These are phyloP conservation scores for Penicillium palitans DNA, from an alignment of 2,329 filamentous ascomycete genomes.

Conservation along the genomic window DNA sequence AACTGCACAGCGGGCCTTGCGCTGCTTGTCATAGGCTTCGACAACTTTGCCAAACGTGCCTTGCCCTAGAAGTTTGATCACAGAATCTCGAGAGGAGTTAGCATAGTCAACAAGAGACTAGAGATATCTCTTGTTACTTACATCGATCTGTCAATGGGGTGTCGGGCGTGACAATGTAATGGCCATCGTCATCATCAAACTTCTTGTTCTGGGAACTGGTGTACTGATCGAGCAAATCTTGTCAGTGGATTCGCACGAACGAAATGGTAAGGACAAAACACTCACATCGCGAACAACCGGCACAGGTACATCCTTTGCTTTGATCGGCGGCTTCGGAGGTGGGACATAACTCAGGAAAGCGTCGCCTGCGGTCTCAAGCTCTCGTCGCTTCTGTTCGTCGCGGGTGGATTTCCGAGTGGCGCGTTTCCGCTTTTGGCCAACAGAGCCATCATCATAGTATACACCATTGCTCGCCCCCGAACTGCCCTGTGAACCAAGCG, in stretches of 20 bases:
- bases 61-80: constrained; percentile 86
- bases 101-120: neutral
- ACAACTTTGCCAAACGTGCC: constrained; percentile 99
- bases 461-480: constrained; percentile 52
- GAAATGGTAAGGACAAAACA: constrained; percentile 8
- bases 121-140: constrained; percentile 52
- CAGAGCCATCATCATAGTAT: constrained; percentile 66
- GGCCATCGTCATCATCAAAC: constrained; percentile 93
- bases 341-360: constrained; percentile 79
- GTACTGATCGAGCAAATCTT: constrained; percentile 38
- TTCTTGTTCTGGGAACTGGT: constrained; percentile 60
- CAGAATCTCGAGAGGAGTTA: constrained; percentile 64
- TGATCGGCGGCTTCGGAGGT: constrained; percentile 83
- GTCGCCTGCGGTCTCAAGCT: constrained; percentile 69
- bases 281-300: constrained; percentile 61
- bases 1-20: constrained; percentile 81
- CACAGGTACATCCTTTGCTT: constrained; percentile 75
- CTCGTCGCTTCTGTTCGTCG: constrained; percentile 77
- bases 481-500: constrained; percentile 66
- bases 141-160: constrained; percentile 85
- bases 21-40: constrained; percentile 77
- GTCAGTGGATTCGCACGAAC: constrained; percentile 14
- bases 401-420: constrained; percentile 74
- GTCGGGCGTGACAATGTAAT: constrained; percentile 91
- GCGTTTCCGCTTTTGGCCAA: constrained; percentile 89